These are phyloP conservation scores for Aspergillus pseudoglaucus DNA, from an alignment of 2,329 filamentous ascomycete genomes.

Conservation along the genomic window DNA sequence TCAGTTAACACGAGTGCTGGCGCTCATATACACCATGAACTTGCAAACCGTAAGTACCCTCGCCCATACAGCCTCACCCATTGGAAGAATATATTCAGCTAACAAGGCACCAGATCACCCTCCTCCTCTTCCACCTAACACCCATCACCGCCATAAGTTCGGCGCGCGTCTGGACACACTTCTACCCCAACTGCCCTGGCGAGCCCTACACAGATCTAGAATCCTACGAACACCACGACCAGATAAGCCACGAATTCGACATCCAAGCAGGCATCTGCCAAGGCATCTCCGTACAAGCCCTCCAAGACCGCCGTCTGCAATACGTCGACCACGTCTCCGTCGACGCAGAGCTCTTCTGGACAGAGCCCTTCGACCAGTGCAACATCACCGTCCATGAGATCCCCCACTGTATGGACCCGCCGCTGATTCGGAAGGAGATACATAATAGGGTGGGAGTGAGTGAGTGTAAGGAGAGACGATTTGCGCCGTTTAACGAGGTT, in stretches of 20 bases:
- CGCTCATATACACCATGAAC: not conserved
- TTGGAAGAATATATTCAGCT: no score
- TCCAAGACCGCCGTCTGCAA: slow-evolving; percentile 7
- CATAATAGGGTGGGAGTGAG: slow-evolving; percentile 17
- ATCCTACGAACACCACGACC: slow-evolving; percentile 19
- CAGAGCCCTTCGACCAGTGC: slow-evolving; percentile 16
- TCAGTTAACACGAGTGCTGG: not conserved
- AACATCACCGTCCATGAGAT: slow-evolving; percentile 28
- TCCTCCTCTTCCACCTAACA: slow-evolving; percentile 14
- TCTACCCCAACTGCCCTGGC: slow-evolving; percentile 23
- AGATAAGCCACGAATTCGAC: slow-evolving; percentile 15
- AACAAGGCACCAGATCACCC: no score
- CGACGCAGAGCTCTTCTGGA: slow-evolving; percentile 17
- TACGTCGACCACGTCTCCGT: slow-evolving; percentile 23
- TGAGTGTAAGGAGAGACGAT: slow-evolving; percentile 17
- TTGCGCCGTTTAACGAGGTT: slow-evolving; percentile 21
- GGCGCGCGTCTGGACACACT: slow-evolving; percentile 25
- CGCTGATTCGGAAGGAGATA: slow-evolving; percentile 19
- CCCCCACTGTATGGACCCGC: slow-evolving; percentile 23
- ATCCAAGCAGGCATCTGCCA: slow-evolving; percentile 19
- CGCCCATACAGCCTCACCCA: no score
- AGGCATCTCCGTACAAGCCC: slow-evolving; percentile 19
- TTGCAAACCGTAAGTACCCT: no score
- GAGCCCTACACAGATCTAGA: slow-evolving; percentile 13
- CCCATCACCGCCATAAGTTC: slow-evolving; percentile 16